Conservation (phyloP, 768 basidiomycete genomes). For the Russula sp. region DNA sequence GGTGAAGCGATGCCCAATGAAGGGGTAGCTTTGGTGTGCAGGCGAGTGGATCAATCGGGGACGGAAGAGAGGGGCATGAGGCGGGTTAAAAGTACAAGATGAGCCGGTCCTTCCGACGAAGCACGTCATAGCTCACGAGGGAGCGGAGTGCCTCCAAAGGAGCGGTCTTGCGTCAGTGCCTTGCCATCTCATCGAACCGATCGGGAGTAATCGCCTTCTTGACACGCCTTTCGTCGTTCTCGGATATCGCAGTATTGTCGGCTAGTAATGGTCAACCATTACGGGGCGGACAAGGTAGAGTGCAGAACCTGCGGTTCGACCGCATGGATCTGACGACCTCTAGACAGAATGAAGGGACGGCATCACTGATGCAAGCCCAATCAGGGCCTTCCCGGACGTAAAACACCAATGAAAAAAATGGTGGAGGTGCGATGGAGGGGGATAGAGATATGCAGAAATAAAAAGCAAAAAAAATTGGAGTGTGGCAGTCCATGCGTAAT, state of each 20-base stretch:
- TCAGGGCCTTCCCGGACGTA: slow-evolving; percentile 10
- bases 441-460: slow-evolving; percentile 12
- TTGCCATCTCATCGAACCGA: slow-evolving; percentile 48
- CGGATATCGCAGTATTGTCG: slow-evolving; percentile 11
- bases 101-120: slow-evolving; percentile 40
- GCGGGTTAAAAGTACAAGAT: slow-evolving; percentile 41
- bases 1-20: slow-evolving; percentile 73
- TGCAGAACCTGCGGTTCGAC: slow-evolving; percentile 18
- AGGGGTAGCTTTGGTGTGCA: slow-evolving; percentile 62
- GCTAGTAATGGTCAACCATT: slow-evolving; percentile 15
- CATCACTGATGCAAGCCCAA: slow-evolving; percentile 23
- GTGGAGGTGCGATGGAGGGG: slow-evolving; percentile 4
- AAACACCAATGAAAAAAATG: slow-evolving; percentile 13
- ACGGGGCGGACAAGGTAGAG: slow-evolving; percentile 13
- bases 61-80: slow-evolving; percentile 24
- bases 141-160: slow-evolving; percentile 38
- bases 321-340: slow-evolving; percentile 15
- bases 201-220: slow-evolving; percentile 48
- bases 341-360: slow-evolving; percentile 12
- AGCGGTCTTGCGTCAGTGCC: slow-evolving; percentile 67
- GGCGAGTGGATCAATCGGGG: slow-evolving; percentile 48
- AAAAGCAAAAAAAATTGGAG: slow-evolving; percentile 15
- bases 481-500: slow-evolving; percentile 22
- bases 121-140: slow-evolving; percentile 43
- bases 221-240: slow-evolving; percentile 23